phyloP scores from a whole-genome alignment of 257 asterid genomes.

The Lavandula angustifolia region DNA sequence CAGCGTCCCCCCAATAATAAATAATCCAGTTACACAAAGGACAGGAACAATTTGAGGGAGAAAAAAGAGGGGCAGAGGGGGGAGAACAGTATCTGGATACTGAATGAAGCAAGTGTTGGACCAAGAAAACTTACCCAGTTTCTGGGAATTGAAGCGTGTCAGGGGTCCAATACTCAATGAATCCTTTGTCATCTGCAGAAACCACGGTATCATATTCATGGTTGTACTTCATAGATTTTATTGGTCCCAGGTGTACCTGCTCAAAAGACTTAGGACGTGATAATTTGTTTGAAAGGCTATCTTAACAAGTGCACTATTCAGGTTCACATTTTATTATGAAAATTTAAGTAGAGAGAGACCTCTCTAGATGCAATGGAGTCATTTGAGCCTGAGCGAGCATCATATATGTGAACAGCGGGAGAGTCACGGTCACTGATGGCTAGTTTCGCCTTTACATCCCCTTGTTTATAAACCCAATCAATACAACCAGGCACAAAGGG shows the following conservation, averaged over 20 bases:
- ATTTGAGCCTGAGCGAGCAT: slow-evolving; percentile 90
- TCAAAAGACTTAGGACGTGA: slow-evolving; percentile 27
- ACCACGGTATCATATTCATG: slow-evolving; percentile 75
- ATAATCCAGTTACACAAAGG: background rate
- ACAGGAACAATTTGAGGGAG: slow-evolving; percentile 1
- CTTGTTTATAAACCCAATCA: slow-evolving; percentile 94
- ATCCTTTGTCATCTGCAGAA: slow-evolving; percentile 95
- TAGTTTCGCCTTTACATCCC: slow-evolving; percentile 86
- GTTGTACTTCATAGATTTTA: slow-evolving; percentile 90
- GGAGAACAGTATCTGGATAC: slow-evolving; percentile 12
- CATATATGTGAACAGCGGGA: slow-evolving; percentile 78
- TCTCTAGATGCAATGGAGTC: slow-evolving; percentile 76
- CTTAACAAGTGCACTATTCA: slow-evolving; percentile 22
- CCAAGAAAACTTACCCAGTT: slow-evolving; percentile 53
- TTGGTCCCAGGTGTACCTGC: slow-evolving; percentile 82
- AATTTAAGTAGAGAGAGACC: slow-evolving; percentile 44
- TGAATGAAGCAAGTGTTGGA: slow-evolving; percentile 2
- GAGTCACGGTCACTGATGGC: slow-evolving; percentile 90
- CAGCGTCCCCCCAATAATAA: slow-evolving; percentile 4
- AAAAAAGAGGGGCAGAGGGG: background rate
- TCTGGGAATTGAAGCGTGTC: slow-evolving; percentile 82
- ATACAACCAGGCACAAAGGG: slow-evolving; percentile 85
- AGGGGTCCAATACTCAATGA: slow-evolving; percentile 95
- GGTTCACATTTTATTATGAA: slow-evolving; percentile 8
- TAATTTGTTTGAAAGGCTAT: slow-evolving; percentile 19